phyloP scores from a whole-genome alignment of 257 asterid species.

The Solanum pinnatisectum region DNA sequence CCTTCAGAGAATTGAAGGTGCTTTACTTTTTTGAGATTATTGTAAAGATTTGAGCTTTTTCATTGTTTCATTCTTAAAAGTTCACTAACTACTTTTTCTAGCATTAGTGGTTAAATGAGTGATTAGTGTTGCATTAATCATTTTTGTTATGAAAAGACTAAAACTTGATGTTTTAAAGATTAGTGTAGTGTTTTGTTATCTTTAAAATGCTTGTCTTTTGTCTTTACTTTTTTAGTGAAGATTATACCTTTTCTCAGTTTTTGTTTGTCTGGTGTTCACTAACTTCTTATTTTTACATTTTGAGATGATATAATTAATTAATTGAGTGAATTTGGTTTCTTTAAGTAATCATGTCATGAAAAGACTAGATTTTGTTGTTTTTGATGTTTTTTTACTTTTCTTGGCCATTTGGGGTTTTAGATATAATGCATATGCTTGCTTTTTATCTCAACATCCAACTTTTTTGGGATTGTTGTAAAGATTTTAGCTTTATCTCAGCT shows the following conservation, averaged over 20 bases:
- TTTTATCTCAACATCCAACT: no score
- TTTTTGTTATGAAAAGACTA: background rate
- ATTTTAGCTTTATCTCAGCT: background rate
- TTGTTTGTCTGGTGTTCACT: background rate
- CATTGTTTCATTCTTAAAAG: background rate
- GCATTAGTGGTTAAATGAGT: background rate
- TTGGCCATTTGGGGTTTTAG: no score
- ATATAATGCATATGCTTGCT: no score
- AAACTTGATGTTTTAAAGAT: background rate
- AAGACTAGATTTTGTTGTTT: background rate
- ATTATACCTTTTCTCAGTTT: background rate
- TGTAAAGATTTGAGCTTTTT: background rate
- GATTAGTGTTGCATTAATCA: background rate
- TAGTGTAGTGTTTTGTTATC: background rate
- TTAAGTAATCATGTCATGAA: background rate
- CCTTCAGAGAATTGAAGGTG: slow-evolving; percentile 80
- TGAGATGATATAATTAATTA: background rate
- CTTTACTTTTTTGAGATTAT: background rate
- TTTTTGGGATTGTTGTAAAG: background rate
- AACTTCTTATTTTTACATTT: background rate
- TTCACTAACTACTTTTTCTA: background rate
- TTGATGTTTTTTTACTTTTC: no score
- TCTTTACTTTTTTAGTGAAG: background rate
- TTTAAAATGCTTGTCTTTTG: background rate
- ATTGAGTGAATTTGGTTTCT: background rate